These are phyloP conservation scores for Grosmannia clavigera DNA, from an alignment of 2,329 filamentous ascomycete genomes.

Conservation along the genomic window DNA sequence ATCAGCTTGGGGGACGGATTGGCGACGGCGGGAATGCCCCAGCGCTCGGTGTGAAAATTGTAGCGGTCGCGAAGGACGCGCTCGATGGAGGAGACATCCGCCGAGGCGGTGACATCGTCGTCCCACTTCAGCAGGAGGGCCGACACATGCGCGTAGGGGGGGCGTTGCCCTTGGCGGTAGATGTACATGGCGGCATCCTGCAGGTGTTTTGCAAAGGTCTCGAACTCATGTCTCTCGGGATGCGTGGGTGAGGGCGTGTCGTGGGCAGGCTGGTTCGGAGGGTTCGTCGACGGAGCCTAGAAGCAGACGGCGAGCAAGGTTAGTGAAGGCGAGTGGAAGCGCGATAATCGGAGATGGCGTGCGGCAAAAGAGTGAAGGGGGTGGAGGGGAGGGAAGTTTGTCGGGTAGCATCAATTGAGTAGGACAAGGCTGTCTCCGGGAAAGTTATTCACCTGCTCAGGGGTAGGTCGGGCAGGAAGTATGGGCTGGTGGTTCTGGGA, in stretches of 20 bases:
- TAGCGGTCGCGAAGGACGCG: conserved; percentile 47
- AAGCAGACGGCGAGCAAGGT: neutral
- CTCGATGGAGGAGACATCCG: conserved; percentile 42
- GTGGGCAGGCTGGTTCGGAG: neutral
- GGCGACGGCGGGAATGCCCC: conserved; percentile 45
- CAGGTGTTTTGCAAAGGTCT: conserved; percentile 53
- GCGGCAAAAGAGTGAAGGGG: neutral
- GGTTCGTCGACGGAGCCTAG: neutral
- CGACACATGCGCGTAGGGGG: conserved; percentile 45
- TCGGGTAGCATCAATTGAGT: neutral
- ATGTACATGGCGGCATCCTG: conserved; percentile 58
- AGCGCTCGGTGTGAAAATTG: conserved; percentile 47
- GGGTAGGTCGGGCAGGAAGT: conserved; percentile 9
- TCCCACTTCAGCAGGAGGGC: conserved; percentile 52
- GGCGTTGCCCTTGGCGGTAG: conserved; percentile 47
- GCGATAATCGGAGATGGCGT: neutral
- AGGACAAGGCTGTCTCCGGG: neutral
- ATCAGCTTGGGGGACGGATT: conserved; percentile 50
- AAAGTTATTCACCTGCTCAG: conserved; percentile 9
- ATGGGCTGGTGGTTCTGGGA: conserved; percentile 4
- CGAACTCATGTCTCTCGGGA: conserved; percentile 46
- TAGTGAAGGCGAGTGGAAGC: neutral
- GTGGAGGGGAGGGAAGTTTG: neutral
- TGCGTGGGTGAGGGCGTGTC: conserved; percentile 7
- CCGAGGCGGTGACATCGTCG: conserved; percentile 40